Evolutionary conservation across 495 filamentous ascomycete genomes (phyloP), one percentile per base, ranked within the genome.

Genomic region (Penicillium roqueforti): DNA sequence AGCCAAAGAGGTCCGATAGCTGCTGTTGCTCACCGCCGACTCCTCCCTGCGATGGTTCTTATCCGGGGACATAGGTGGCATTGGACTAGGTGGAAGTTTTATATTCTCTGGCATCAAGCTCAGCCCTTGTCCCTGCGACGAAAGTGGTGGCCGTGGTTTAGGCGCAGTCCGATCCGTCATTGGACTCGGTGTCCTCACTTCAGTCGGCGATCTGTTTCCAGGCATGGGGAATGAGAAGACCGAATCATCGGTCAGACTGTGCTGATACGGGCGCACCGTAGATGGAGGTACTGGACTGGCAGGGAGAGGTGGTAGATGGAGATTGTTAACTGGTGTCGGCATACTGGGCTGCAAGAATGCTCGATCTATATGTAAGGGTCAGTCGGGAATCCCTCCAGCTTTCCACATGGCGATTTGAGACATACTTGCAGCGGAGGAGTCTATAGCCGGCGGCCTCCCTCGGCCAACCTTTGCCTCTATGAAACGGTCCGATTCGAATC

Each of bases 151-250:
- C 63, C 52, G 43, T 4, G 59, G 55, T 34, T 55, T 55, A 1
- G 47, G 37, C 18, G 47, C 19, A 1, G 54, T 19, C 23, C 52
- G 50, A 20, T 54, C 42, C 11, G 39, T 48, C 22, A 63, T 58
- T 22, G 58, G 61, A 9, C 62, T 68, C 8, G 72, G 74, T 14
- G 60, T 61, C n/a, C 59, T 54, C 1, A 68, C 57, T 16, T 47
- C 55, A 39, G 65, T 57, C 14, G 61, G 62, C 6, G 67, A 65
- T 58, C 76, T 69, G 28, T 74, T 70, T 18, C 66, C 74, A 2
- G 68, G 66, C 64, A 73, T 77, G 45, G 76, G 84, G 66, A 85
- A 87, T 8, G 86, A 82, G 55, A 88, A 87, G 0, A 82, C 76
- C 43, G 69, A 57, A 43, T 62, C 44, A 3, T 60, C 58, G 4